Evolutionary conservation across 768 basidiomycete genomes (phyloP).

Genomic region (Ramaria sp.): DNA sequence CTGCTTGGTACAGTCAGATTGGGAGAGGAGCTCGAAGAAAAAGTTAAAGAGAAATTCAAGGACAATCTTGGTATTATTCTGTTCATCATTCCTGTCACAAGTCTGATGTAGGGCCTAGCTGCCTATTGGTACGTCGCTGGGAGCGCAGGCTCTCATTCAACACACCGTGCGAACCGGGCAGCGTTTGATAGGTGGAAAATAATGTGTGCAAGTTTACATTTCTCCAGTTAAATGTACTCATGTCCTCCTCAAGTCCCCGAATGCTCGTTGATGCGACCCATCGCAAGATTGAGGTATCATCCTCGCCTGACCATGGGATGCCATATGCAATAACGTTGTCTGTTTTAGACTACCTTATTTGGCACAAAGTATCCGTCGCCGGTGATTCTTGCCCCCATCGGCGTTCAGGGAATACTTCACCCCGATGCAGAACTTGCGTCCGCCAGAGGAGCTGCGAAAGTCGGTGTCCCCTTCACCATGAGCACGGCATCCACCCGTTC

Average conservation of each 20-base stretch:
- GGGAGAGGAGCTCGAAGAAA: slow-evolving; percentile 48
- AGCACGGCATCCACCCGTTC: slow-evolving; percentile 64
- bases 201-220: slow-evolving; percentile 22
- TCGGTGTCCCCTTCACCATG: slow-evolving; percentile 61
- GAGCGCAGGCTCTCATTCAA: slow-evolving; percentile 61
- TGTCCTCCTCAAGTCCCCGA: slow-evolving; percentile 33
- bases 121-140: slow-evolving; percentile 70
- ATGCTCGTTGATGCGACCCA: slow-evolving; percentile 57
- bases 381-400: slow-evolving; percentile 54
- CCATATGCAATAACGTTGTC: not conserved
- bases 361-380: slow-evolving; percentile 54
- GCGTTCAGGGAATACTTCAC: slow-evolving; percentile 67
- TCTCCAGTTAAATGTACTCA: not conserved
- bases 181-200: slow-evolving; percentile 62
- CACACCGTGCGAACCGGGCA: slow-evolving; percentile 52
- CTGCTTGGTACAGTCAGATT: slow-evolving; percentile 46
- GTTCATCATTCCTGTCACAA: not conserved
- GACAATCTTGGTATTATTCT: slow-evolving; percentile 36
- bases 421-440: slow-evolving; percentile 61
- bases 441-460: slow-evolving; percentile 49
- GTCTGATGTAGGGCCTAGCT: slow-evolving; percentile 24
- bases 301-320: not conserved
- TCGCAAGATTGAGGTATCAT: slow-evolving; percentile 45
- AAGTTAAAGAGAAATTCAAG: slow-evolving; percentile 52
- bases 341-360: slow-evolving; percentile 24